These are phyloP conservation scores for Pyracantha coccinea DNA, from an alignment of 331 rosid genomes.

Conservation along the genomic window DNA sequence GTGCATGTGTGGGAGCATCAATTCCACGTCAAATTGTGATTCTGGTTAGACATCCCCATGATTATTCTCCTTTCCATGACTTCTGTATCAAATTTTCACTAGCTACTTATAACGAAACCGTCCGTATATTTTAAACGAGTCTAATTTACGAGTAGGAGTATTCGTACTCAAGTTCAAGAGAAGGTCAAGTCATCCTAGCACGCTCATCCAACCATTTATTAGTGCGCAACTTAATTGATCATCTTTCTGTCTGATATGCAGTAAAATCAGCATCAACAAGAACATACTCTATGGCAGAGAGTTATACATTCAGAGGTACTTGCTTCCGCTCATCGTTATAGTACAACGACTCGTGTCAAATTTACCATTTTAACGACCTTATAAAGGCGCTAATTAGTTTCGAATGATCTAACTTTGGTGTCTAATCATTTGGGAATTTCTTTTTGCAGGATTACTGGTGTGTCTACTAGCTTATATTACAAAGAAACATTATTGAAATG, in stretches of 20 bases:
- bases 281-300: slow-evolving; percentile 1
- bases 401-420: neutral
- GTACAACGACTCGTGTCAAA: neutral
- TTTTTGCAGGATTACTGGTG: slow-evolving; percentile 33
- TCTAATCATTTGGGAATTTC: neutral
- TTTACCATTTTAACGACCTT: neutral
- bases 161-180: neutral
- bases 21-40: slow-evolving; percentile 86
- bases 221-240: neutral
- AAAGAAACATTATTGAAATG: slow-evolving; percentile 10
- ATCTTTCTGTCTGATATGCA: slow-evolving; percentile 7
- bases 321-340: neutral
- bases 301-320: slow-evolving; percentile 9
- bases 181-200: neutral
- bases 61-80: neutral
- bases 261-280: slow-evolving; percentile 22
- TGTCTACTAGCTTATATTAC: slow-evolving; percentile 29
- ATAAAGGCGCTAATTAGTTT: neutral
- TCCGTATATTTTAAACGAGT: too few species aligned
- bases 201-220: neutral
- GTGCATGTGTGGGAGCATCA: slow-evolving; percentile 69
- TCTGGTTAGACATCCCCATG: slow-evolving; percentile 32
- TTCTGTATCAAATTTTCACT: too few species aligned
- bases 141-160: too few species aligned
- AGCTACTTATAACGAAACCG: too few species aligned